These are phyloP conservation scores for Coccomyxa sp. DNA, from an alignment of 139 green algal genomes.

Conservation along the genomic window DNA sequence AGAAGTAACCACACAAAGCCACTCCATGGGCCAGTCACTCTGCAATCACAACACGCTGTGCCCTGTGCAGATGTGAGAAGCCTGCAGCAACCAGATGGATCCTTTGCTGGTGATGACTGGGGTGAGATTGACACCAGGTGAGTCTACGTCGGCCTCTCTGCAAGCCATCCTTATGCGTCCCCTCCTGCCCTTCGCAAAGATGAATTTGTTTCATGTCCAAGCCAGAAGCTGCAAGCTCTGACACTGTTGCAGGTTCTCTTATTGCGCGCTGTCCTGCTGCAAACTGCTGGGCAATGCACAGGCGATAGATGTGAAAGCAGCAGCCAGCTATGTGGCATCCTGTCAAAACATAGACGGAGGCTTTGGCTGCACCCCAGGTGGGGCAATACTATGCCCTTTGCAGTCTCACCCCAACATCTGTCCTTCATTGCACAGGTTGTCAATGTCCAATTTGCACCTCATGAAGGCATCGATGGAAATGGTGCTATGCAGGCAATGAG, in stretches of 20 bases:
- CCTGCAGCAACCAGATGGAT: constrained; percentile 87
- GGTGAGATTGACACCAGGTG: constrained; percentile 94
- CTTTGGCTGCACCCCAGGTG: constrained; percentile 83
- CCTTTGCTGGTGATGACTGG: constrained; percentile 92
- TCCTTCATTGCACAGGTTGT: not conserved
- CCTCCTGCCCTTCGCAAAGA: not conserved
- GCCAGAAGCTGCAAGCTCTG: not conserved
- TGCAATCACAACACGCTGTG: not conserved
- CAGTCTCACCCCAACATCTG: not conserved
- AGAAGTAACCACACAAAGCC: too few relatives aligned
- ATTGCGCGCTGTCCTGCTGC: constrained; percentile 81
- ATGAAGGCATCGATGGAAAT: not conserved
- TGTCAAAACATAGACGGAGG: constrained; percentile 99
- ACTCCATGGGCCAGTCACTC: too few relatives aligned
- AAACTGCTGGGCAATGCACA: constrained; percentile 55
- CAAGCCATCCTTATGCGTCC: not conserved
- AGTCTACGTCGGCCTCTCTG: not conserved
- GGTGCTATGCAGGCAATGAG: constrained; percentile 57
- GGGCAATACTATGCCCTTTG: not conserved
- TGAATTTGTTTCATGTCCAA: too few relatives aligned
- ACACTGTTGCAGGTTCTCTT: constrained; percentile 72
- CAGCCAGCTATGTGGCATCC: constrained; percentile 66
- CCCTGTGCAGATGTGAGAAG: constrained; percentile 58
- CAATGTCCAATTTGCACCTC: too few relatives aligned
- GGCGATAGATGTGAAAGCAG: constrained; percentile 66